Evolutionary conservation across 371 early-diverging fungal genomes (phyloP), one percentile per base, ranked within the genome.

Genomic region (Mycotypha africana): DNA sequence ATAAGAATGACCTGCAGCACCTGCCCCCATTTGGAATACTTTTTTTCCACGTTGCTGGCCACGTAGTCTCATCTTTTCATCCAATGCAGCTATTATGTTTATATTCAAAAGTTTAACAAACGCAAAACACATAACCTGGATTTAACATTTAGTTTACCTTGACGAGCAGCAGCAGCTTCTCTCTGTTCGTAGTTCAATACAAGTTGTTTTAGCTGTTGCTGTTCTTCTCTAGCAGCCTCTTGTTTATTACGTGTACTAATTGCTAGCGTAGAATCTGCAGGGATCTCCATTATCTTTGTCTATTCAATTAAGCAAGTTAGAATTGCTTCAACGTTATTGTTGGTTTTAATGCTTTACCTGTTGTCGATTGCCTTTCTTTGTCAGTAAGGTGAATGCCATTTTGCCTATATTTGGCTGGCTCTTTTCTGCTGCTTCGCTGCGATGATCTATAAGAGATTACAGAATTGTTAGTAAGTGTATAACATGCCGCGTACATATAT

Each of bases 301-400:
- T 74, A 42, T 30, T 21, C 2, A n/a, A 15, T 40, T 24, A 10
- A 22, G 24, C 26, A 9, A 38, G 14, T 42, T 25, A 17, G 15
- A 38, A 22, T 23, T 49, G 20, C 21, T 21, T 53, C 16, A 34
- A 19, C 16, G 42, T 34, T 31, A 24, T 39, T 32, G 1, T 21
- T n/a, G n/a, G 20, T 39, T 38, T 38, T 19, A 5, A 25, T n/a
- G n/a, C n/a, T 54, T 39, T 53, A 84, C 84, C 66, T 90, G 89
- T 47, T 92, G 93, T 62, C 90, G 90, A 65, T 91, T 93, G 43
- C 93, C 93, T 62, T 87, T 88, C 65, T 92, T 93, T 20, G 92
- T 91, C 47, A 97, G 67, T 22, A 95, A 62, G 0, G 92, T 86
- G 59, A 95, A 95, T 10, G 87, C 75, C 52, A 95, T 91, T 20